Base-by-base conservation (phyloP, 1,139 yeast genomes). In the Debaryomyces udenii region DNA sequence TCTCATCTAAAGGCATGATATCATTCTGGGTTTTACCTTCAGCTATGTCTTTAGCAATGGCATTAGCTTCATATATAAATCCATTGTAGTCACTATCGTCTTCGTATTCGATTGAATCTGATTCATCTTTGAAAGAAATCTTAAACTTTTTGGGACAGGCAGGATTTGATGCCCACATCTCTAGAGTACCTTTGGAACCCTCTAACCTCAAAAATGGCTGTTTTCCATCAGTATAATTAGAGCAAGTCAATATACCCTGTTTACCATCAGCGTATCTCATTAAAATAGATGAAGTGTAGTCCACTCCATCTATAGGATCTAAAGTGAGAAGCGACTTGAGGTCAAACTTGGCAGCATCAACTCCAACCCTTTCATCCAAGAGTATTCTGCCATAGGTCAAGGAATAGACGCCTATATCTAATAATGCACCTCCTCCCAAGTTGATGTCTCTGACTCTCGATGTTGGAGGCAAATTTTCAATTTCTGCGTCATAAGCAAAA, bases 351-450 rank as follows among this genome's bases (percentile, higher is more conserved):
- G 61, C 47, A 39, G 61, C 62, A 3, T 63, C 45, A 3, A 50
- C 41, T 13, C 66, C 70, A 1, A 59, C 52, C 17, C 65, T 53
- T 24, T 59, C 62, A 49, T 72, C 74, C 43, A 73, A 56, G 31
- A 72, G 59, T 11, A 71, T 52, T 43, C 79, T 59, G 15, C 66
- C 60, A 45, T 71, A 81, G 49, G 83, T 80, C 40, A 80, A 52
- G 4, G 81, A 65, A 50, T 81, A 81, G 35, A 81, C 70, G 1
- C 87, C 86, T 43, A 81, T 64, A 51, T 81, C 87, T 48, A 80
- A 68, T 36, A 80, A 55, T 0, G 83, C 80, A 27, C 87, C 86
- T 9, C 83, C 87, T 7, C 81, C 86, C 30, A 79, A 67, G 18
- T 60, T 53, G 15, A 67, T 70, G 52, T 76, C 69, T 45, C 73